phyloP scores from a whole-genome alignment of 257 asterid genomes.

The Solanum medicagineum region DNA sequence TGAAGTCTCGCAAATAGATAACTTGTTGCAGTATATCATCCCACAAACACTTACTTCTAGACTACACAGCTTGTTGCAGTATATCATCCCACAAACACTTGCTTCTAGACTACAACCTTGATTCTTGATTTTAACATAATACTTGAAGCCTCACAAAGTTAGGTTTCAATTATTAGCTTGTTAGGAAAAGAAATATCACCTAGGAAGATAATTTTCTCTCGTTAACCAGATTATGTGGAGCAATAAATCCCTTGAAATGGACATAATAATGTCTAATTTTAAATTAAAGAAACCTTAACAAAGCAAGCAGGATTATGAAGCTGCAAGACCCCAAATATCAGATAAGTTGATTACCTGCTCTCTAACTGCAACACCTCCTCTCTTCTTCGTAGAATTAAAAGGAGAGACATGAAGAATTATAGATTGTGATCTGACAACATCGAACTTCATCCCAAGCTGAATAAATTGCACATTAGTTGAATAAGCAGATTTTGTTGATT shows the following conservation, averaged over 20 bases:
- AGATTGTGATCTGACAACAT: constrained; percentile 61
- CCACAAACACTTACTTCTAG: no score
- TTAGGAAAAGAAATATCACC: background rate
- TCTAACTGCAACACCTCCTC: constrained; percentile 84
- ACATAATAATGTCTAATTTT: background rate
- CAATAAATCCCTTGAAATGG: background rate
- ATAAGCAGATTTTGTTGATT: constrained; percentile 1
- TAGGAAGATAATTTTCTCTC: background rate
- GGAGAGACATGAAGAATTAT: constrained; percentile 81
- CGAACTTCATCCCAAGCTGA: constrained; percentile 91
- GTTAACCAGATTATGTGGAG: background rate
- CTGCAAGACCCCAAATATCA: background rate
- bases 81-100: background rate
- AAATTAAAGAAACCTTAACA: background rate
- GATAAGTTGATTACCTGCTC: constrained; percentile 39
- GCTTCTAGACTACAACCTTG: background rate
- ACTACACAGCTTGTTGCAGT: background rate
- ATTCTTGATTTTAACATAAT: background rate
- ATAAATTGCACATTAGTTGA: background rate
- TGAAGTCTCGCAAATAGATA: background rate
- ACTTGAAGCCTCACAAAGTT: background rate
- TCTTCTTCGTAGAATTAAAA: constrained; percentile 85
- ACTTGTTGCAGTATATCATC: background rate
- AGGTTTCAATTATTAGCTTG: background rate
- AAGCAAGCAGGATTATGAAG: background rate